Base-by-base conservation (phyloP, 2,329 filamentous ascomycete species). In the Penicillium sp. region DNA sequence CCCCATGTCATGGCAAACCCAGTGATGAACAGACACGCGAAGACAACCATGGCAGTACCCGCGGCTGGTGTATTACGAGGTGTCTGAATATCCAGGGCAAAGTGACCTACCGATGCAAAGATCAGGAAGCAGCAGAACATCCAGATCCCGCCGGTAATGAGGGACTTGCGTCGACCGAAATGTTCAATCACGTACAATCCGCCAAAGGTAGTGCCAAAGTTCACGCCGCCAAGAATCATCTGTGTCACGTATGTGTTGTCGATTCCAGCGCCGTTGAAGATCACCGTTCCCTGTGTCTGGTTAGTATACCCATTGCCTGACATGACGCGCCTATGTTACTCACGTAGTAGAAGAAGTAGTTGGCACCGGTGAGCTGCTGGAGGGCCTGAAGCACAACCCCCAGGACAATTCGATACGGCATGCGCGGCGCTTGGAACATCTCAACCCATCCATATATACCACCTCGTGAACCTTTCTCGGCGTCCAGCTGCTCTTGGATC, bases 1-100 rank as follows among this genome's bases (percentile, higher is more conserved):
- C 87, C 87, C 86, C 86, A 89, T 1, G 85, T 88, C 43, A 77
- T 75, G 14, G 87, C 88, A 58, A 88, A 90, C 0, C 82, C 84
- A 10, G 84, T 81, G 53, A 90, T 90, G 67, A 89, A 90, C 72
- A 90, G 81, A 68, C 84, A 88, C 0, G 87, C 84, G 22, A 86
- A 82, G 1, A 88, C 83, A 54, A 90, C 87, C 81, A 90, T 86
- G 53, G 87, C 80, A 18, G 83, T 84, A 1, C 87, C 86, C 2
- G 82, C 78, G 0, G 72, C 72, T 3, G 72, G 66, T 56, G 74
- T 81, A 34, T 74, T 70, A 1, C 71, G 69, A 0, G 79, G 79
- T 18, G 77, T 58, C 0, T 63, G 2, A 1, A 70, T 58, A 38
- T 75, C 66, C 0, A 76, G 68, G 1, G 70, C 60, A 59, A 76